Base-by-base conservation (phyloP, 2,329 filamentous ascomycete species). In the Magnaporthiopsis poae region DNA sequence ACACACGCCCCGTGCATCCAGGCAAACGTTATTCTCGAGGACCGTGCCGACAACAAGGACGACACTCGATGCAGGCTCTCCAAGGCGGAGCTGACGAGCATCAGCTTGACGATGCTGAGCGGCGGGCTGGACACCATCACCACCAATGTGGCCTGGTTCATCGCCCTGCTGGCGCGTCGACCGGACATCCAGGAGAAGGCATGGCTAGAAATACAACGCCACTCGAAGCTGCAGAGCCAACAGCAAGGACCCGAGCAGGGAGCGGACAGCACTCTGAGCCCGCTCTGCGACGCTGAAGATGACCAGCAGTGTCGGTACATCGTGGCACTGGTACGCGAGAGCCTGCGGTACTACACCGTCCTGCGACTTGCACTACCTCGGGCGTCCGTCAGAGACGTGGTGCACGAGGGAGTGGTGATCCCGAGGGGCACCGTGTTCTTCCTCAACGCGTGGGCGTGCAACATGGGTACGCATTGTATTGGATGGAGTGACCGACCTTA, bases 51-150 rank as follows among this genome's bases (percentile, higher is more conserved):
- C 18, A 31, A 52, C 4, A 31, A 60, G 61, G 7, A 36, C 35
- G 25, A 36, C 11, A 31, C 35, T 2, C 29, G 11, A 13, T 33
- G 25, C 12, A n/a, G 52, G 25, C 31, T 66, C 25, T 46, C 13
- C 3, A 7, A 66, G 90, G 88, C 85, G 15, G 91, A 93, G 75
- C 82, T 93, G 64, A 91, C 90, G 76, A 90, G 89, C 31, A 65
- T 65, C 29, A 65, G 63, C 56, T 29, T 95, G 31, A 92, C 90
- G 31, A 90, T 90, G 87, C 77, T 90, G 5, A 87, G 85, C 0
- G 87, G 87, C 0, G 87, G 87, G 0, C 77, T 90, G 3, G 87
- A 90, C 69, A 90, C 88, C 0, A 81, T 90, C 52, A 88, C 86
- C 1, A 89, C 86, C 0, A 78, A 87, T 5, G 82, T 89, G 1